Evolutionary conservation across 257 asterid species (phyloP), one percentile per base, ranked within the genome.

Genomic region (Lithospermum erythrorhizon): DNA sequence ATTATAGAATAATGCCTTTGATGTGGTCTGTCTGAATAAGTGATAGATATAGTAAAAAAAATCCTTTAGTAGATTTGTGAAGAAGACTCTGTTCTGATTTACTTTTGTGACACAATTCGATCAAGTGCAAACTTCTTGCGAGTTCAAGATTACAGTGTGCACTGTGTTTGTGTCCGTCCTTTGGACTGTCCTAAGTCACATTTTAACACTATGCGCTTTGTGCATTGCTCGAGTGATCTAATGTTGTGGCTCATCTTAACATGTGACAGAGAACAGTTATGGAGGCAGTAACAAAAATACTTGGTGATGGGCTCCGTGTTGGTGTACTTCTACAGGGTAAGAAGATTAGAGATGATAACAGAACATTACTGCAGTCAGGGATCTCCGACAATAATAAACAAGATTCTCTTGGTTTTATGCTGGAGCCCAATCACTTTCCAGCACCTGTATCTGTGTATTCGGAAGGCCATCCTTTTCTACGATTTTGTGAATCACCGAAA

Each of bases 251-350:
- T 56, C n/a, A 30, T 22, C 17, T 56, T 23, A 57, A 6, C 29
- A 6, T 57, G 60, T 48, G 35, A 56, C 83, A 93, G 99, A 77
- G 81, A 76, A 78, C 84, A 19, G 99, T 93, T 22, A 69, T 83
- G 96, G 95, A 93, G 74, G 91, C 97, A 54, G 87, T 93, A 67
- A 84, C 87, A 16, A 71, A 91, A 14, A 87, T 93, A 21, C 95
- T 93, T 49, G 87, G 95, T 29, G 90, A 94, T 24, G 95, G 88
- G 41, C 66, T 87, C 49, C 91, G 78, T 9, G 90, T 93, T 19
- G 99, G 99, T 24, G 82, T 93, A 41, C 77, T 83, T 67, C 79
- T 84, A 69, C 99, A 86, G 85, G 99, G 99, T 11, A 93, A 89
- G 83, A 93, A 83, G 83, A 77, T 89, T 32, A 81, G 89, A 67